Evolutionary conservation across 2,329 filamentous ascomycete genomes (phyloP).

Genomic region (Aspergillus fumigatus): DNA sequence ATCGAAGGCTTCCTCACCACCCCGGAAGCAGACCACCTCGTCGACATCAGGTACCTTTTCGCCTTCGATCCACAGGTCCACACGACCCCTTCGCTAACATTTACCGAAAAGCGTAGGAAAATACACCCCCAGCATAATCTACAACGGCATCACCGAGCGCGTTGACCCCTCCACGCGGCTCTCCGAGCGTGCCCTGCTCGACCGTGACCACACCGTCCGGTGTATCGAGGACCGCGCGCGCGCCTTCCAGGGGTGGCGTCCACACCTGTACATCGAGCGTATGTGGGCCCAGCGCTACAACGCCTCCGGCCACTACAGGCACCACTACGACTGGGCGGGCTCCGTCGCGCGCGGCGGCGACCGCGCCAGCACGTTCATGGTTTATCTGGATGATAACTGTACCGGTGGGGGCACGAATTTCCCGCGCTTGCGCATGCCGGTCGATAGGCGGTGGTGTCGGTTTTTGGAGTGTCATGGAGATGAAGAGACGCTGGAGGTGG

Average conservation of each 20-base stretch:
- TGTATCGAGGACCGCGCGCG: slow-evolving; percentile 58
- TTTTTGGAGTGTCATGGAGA: slow-evolving; percentile 49
- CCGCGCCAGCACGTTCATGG: slow-evolving; percentile 58
- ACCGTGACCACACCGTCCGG: slow-evolving; percentile 47
- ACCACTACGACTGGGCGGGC: slow-evolving; percentile 57
- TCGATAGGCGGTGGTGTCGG: slow-evolving; percentile 49
- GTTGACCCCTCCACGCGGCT: slow-evolving; percentile 48
- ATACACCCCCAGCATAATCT: slow-evolving; percentile 53
- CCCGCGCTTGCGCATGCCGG: slow-evolving; percentile 46
- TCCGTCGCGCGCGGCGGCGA: slow-evolving; percentile 34
- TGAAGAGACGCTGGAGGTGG: too few species aligned
- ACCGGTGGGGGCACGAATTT: slow-evolving; percentile 59
- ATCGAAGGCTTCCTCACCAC: slow-evolving; percentile 52
- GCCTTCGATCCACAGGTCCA: neutral
- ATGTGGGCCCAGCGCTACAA: slow-evolving; percentile 59
- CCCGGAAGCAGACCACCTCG: slow-evolving; percentile 47
- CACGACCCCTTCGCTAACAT: neutral
- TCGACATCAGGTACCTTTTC: slow-evolving; percentile 48
- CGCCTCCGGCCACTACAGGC: slow-evolving; percentile 53
- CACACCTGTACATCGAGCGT: slow-evolving; percentile 55
- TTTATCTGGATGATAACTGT: slow-evolving; percentile 52
- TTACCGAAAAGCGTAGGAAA: slow-evolving; percentile 35
- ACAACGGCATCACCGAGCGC: slow-evolving; percentile 45
- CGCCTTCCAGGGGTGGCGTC: slow-evolving; percentile 57
- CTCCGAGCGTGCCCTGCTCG: slow-evolving; percentile 48